Conservation (phyloP, 2,329 filamentous ascomycete genomes). For the Teratosphaeria destructans region DNA sequence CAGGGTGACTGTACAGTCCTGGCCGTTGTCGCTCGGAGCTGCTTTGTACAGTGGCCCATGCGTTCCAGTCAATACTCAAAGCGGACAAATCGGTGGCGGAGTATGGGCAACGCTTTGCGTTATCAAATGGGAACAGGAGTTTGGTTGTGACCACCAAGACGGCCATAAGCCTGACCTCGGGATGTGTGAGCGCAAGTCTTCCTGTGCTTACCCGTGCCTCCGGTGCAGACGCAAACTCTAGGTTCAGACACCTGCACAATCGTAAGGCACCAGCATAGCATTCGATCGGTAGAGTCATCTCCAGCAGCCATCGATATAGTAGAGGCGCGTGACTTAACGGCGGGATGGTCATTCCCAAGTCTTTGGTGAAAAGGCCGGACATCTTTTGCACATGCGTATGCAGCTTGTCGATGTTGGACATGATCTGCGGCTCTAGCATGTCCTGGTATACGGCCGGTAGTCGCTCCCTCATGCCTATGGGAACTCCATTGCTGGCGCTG, state of each 20-base stretch:
- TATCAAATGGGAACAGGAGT: conserved; percentile 65
- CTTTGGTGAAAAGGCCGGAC: conserved; percentile 51
- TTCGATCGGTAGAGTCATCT: conserved; percentile 66
- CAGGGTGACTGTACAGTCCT: neutral
- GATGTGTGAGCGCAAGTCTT: conserved; percentile 43
- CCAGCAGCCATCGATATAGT: conserved; percentile 58
- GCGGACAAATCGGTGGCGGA: conserved; percentile 46
- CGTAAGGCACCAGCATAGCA: conserved; percentile 49
- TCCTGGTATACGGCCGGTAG: conserved; percentile 53
- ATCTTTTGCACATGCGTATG: conserved; percentile 55
- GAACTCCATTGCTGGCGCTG: conserved; percentile 48
- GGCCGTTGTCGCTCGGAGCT: conserved; percentile 6
- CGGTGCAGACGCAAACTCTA: conserved; percentile 19
- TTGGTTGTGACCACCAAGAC: conserved; percentile 69
- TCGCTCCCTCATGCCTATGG: conserved; percentile 54
- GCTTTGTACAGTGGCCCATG: conserved; percentile 49
- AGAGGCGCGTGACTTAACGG: conserved; percentile 59
- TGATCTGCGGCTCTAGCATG: conserved; percentile 44
- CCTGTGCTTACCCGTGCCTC: conserved; percentile 14
- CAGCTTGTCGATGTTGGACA: conserved; percentile 46
- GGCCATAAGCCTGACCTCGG: conserved; percentile 64
- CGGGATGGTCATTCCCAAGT: conserved; percentile 63
- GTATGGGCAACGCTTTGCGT: conserved; percentile 40
- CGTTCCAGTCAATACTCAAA: conserved; percentile 59
- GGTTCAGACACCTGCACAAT: conserved; percentile 41